phyloP scores from a whole-genome alignment of 345 rosid species.

The Camelina neglecta region DNA sequence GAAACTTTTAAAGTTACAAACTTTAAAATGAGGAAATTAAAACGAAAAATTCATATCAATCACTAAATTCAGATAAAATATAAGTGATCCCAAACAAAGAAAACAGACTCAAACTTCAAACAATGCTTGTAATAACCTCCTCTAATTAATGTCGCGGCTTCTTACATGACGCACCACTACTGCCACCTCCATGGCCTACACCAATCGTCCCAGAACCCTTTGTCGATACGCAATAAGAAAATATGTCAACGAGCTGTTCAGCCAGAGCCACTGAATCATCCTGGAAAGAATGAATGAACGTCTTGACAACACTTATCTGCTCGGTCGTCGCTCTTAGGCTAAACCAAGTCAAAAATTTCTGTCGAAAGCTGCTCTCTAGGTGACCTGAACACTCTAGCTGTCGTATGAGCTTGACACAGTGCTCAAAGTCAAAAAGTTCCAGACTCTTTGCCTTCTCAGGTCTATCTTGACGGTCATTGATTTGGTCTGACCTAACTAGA shows the following conservation, averaged over 20 bases:
- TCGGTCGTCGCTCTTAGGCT: conserved; percentile 73
- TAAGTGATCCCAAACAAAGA: background rate
- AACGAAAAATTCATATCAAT: background rate
- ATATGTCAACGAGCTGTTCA: conserved; percentile 81
- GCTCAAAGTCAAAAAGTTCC: conserved; percentile 35
- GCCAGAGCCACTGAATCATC: conserved; percentile 73
- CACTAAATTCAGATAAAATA: background rate
- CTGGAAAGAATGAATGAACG: conserved; percentile 61
- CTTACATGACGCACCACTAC: conserved; percentile 59
- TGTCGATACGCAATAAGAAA: conserved; percentile 57
- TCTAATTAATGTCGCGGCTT: conserved; percentile 66
- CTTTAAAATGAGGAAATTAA: background rate
- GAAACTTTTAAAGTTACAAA: background rate
- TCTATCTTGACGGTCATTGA: background rate
- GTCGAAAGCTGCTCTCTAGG: conserved; percentile 75
- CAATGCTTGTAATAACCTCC: background rate
- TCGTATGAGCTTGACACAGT: conserved; percentile 71
- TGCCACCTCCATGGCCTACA: background rate
- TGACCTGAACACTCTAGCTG: conserved; percentile 74
- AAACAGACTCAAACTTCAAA: background rate
- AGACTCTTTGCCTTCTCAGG: background rate
- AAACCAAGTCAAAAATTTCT: conserved; percentile 89
- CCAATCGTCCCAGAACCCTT: conserved; percentile 34
- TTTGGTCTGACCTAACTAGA: background rate
- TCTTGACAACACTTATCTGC: conserved; percentile 71